These are phyloP conservation scores for Cyberlindnera maclurae DNA, from an alignment of 805 yeast genomes.

Conservation along the genomic window DNA sequence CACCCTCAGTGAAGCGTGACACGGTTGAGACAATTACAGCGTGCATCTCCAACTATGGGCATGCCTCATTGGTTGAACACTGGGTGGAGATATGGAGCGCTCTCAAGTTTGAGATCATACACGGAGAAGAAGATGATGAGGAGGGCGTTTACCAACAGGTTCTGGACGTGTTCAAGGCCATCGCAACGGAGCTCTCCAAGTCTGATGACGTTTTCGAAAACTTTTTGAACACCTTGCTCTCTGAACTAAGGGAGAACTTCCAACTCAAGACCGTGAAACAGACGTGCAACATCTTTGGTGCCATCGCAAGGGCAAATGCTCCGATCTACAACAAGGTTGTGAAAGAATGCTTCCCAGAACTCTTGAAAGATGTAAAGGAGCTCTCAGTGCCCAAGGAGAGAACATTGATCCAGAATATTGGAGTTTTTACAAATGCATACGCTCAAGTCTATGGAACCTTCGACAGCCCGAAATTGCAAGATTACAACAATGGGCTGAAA, in stretches of 20 bases:
- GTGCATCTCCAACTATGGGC: conserved; percentile 48
- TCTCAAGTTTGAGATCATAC: conserved; percentile 80
- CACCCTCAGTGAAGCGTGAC: conserved; percentile 67
- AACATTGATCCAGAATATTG: conserved; percentile 49
- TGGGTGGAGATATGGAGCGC: conserved; percentile 85
- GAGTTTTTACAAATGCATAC: conserved; percentile 49
- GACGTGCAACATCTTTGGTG: conserved; percentile 52
- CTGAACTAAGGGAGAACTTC: conserved; percentile 50
- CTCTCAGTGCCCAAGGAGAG: conserved; percentile 53
- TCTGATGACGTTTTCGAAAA: conserved; percentile 28
- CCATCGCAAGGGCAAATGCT: conserved; percentile 42
- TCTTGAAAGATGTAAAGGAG: conserved; percentile 30
- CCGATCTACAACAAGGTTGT: conserved; percentile 42
- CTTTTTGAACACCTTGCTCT: conserved; percentile 33
- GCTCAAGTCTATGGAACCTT: conserved; percentile 34
- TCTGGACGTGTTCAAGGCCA: conserved; percentile 35
- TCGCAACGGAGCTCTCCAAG: conserved; percentile 33
- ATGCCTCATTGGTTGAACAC: conserved; percentile 41
- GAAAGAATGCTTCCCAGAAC: conserved; percentile 36
- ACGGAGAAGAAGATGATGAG: conserved; percentile 51
- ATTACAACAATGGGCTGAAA: conserved; percentile 7
- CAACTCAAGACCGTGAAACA: conserved; percentile 49
- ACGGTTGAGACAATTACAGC: conserved; percentile 53
- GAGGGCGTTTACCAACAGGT: conserved; percentile 37
- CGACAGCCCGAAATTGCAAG: conserved; percentile 4